phyloP scores from a whole-genome alignment of 1,284 basidiomycete genomes.

The Irpex sp. region DNA sequence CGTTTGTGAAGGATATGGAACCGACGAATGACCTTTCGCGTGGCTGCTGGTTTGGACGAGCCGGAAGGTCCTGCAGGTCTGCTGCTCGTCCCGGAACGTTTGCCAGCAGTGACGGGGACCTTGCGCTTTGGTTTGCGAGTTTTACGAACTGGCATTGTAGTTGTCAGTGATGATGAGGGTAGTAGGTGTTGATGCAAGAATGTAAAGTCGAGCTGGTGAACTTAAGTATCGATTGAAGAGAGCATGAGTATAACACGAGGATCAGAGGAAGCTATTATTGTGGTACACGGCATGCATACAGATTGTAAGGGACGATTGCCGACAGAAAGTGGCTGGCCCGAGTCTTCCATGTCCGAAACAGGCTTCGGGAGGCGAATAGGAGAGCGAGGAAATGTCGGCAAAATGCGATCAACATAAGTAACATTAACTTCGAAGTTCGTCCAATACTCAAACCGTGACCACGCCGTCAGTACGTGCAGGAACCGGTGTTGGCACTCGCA shows the following conservation, averaged over 20 bases:
- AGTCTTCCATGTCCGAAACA: no score
- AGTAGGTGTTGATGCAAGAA: not conserved
- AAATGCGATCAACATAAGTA: no score
- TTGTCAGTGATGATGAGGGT: not conserved
- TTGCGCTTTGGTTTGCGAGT: constrained; percentile 11
- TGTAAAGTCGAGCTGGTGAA: not conserved
- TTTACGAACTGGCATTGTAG: constrained; percentile 7
- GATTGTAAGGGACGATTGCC: not conserved
- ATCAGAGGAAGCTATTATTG: not conserved
- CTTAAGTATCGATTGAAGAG: not conserved
- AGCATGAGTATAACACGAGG: not conserved
- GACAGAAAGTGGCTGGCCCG: no score
- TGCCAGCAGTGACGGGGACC: constrained; percentile 6
- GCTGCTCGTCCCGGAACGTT: not conserved
- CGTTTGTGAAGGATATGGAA: constrained; percentile 70
- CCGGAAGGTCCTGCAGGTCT: constrained; percentile 13
- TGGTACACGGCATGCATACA: not conserved
- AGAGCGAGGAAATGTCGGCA: no score
- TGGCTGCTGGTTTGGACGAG: constrained; percentile 47
- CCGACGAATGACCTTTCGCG: constrained; percentile 59
- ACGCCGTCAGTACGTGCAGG: no score
- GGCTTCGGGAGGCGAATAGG: no score
- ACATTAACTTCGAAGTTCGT: no score
- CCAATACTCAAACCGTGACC: no score
- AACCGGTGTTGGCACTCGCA: no score